A percentile compares a stretch with the other conserved stretches of the same genome.
Conservation (phyloP, 345 rosid species). For the Heritiera littoralis region DNA sequence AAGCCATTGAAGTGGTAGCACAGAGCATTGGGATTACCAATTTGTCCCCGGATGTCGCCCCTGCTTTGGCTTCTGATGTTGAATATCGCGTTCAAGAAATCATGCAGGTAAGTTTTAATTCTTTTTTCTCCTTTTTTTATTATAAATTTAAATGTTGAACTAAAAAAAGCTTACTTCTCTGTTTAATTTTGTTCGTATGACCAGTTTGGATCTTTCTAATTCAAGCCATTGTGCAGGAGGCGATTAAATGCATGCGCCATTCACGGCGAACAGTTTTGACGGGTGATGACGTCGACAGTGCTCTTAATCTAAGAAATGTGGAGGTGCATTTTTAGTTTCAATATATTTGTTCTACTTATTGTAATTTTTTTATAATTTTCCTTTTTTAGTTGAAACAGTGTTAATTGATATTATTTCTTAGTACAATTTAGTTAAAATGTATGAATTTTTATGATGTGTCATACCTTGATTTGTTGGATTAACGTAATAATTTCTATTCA, state of each 20-base stretch:
- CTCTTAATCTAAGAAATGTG: conserved; percentile 69
- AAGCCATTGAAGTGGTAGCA: conserved; percentile 82
- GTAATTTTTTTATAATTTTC: background rate
- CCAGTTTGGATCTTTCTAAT: conserved; percentile 14
- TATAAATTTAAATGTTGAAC: background rate
- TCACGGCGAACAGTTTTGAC: conserved; percentile 64
- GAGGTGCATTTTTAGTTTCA: conserved; percentile 46
- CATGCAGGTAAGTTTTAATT: conserved; percentile 59
- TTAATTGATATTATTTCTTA: background rate
- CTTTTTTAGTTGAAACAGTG: background rate
- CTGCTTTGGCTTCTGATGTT: conserved; percentile 72
- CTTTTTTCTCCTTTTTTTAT: background rate
- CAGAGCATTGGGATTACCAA: conserved; percentile 78
- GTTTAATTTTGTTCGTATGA: background rate
- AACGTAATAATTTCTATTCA: background rate
- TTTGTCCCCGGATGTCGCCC: conserved; percentile 69
- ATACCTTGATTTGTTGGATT: background rate
- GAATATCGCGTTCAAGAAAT: conserved; percentile 83
- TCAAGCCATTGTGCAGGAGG: conserved; percentile 51
- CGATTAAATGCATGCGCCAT: conserved; percentile 93
- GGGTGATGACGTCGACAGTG: conserved; percentile 71
- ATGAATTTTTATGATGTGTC: background rate
- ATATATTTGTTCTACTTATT: background rate
- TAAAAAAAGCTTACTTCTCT: background rate
- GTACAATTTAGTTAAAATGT: background rate